phyloP scores from a whole-genome alignment of 768 basidiomycete genomes.

The Phylloporus scabripes region DNA sequence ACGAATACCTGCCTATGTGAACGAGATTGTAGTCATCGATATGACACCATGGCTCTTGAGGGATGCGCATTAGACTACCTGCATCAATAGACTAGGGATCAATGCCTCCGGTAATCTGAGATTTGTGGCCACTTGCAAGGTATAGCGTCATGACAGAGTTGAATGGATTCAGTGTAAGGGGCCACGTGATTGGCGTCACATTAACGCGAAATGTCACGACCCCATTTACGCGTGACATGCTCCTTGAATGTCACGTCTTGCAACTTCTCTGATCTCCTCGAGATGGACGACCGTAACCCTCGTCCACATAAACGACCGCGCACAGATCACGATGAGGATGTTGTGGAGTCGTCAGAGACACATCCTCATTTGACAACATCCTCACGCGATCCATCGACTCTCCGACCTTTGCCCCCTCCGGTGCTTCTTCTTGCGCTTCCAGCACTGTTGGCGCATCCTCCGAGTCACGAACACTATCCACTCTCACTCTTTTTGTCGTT shows the following conservation, averaged over 20 bases:
- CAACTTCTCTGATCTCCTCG: conserved; percentile 2
- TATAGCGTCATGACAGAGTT: too few relatives aligned
- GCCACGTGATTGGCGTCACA: background rate
- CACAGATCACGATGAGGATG: conserved; percentile 5
- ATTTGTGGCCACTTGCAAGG: too few relatives aligned
- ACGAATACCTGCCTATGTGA: too few relatives aligned
- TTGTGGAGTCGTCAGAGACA: background rate
- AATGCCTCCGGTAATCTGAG: too few relatives aligned
- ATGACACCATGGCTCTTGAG: too few relatives aligned
- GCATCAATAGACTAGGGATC: too few relatives aligned
- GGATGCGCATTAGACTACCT: too few relatives aligned
- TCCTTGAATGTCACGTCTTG: conserved; percentile 8
- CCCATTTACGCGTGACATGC: conserved; percentile 27
- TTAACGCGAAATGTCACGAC: conserved; percentile 29
- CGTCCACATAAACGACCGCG: conserved; percentile 35
- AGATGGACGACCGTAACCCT: conserved; percentile 26
- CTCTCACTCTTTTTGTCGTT: conserved; percentile 53
- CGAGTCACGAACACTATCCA: conserved; percentile 51
- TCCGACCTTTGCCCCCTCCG: conserved; percentile 37
- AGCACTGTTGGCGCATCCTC: conserved; percentile 55
- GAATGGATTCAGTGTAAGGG: too few relatives aligned
- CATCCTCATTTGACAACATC: background rate
- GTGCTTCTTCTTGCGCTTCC: conserved; percentile 60
- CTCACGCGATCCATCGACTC: background rate
- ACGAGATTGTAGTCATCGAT: too few relatives aligned